Percentiles rank a stretch among this genome's conserved stretches.
Conservation (phyloP, 441 rosid genomes). For the Geranium incanum region DNA sequence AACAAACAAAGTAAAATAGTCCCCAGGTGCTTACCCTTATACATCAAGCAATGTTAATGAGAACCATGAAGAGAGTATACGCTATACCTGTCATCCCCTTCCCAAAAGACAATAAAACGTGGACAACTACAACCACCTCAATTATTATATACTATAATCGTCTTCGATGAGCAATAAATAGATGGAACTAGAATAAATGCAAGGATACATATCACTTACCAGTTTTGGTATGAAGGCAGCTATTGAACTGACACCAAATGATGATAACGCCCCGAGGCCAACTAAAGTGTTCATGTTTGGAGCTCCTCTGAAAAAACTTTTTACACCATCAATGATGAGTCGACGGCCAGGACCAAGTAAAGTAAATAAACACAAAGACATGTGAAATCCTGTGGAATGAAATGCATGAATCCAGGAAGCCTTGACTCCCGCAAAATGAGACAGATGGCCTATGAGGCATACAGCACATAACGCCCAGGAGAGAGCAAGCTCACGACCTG, state of each 20-base stretch:
- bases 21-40: background rate
- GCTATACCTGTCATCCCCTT: background rate
- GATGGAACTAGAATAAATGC: slow-evolving; percentile 11
- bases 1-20: background rate
- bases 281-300: slow-evolving; percentile 98
- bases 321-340: slow-evolving; percentile 75
- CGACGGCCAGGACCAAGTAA: slow-evolving; percentile 94
- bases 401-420: slow-evolving; percentile 70
- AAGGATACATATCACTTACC: slow-evolving; percentile 34
- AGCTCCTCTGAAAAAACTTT: slow-evolving; percentile 70
- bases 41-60: background rate
- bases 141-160: slow-evolving; percentile 1
- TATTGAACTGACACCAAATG: slow-evolving; percentile 79
- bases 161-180: background rate
- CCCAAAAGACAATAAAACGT: background rate
- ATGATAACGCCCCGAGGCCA: slow-evolving; percentile 94
- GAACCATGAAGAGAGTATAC: background rate
- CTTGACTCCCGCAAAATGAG: slow-evolving; percentile 68
- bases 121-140: slow-evolving; percentile 5
- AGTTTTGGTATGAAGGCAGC: slow-evolving; percentile 78
- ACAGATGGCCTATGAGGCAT: slow-evolving; percentile 83
- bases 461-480: slow-evolving; percentile 98
- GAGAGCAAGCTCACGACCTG: slow-evolving; percentile 88
- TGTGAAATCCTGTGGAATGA: slow-evolving; percentile 92
- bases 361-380: slow-evolving; percentile 72